Conservation (phyloP, 441 rosid species). For the Mallotus repandus region DNA sequence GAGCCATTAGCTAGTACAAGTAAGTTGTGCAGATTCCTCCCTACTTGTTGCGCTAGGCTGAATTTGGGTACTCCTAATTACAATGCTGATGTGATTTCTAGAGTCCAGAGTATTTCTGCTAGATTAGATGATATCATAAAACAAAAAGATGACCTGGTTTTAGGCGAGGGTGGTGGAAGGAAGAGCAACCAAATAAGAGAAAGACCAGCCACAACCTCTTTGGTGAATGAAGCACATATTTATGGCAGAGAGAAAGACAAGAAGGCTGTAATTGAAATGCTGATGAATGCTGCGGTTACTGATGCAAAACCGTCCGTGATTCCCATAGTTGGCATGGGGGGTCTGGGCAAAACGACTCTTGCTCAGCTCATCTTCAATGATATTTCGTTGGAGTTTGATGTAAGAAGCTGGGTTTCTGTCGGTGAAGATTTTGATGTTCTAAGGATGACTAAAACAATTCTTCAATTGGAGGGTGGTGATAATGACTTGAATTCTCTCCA, state of each 20-base stretch:
- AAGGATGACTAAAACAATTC: too few species aligned
- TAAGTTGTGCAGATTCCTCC: neutral
- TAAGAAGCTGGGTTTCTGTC: too few species aligned
- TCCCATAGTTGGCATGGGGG: too few species aligned
- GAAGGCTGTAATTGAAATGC: too few species aligned
- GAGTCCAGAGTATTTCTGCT: neutral
- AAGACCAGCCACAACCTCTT: neutral
- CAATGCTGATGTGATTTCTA: neutral
- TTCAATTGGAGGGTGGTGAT: neutral
- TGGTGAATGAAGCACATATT: too few species aligned
- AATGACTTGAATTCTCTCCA: slow-evolving; percentile 17
- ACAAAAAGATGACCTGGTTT: neutral
- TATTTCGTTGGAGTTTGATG: too few species aligned
- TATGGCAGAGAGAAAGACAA: too few species aligned
- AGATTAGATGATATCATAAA: neutral
- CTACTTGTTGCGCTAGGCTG: neutral
- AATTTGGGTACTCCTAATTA: neutral
- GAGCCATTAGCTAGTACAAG: neutral
- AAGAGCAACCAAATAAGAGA: neutral
- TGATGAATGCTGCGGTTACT: too few species aligned
- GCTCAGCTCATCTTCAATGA: too few species aligned
- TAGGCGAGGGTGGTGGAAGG: slow-evolving; percentile 9
- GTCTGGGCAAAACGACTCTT: neutral
- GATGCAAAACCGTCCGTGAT: too few species aligned
- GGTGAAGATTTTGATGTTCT: too few species aligned